Base-by-base conservation (phyloP, 225 moss, liverwort and hornwort species). In the Neckera pumila region DNA sequence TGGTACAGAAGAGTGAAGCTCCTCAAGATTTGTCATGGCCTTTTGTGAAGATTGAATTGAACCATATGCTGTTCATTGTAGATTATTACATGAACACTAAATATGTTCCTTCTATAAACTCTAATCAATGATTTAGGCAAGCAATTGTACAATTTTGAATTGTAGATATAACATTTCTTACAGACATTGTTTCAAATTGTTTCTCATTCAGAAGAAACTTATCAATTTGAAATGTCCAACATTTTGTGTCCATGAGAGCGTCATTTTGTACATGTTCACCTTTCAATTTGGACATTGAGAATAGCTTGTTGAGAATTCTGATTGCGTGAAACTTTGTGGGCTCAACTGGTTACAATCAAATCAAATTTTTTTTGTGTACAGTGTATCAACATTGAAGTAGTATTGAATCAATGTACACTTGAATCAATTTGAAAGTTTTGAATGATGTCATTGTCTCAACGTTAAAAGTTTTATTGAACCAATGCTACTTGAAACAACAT, bases 1-100 rank as follows among this genome's bases (percentile, higher is more conserved):
- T 31, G 93, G 93, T 25, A 58, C 74, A 38, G 93, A 92, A 62
- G 93, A 93, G 80, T 76, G 90, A 91, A 89, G 93, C 93, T 67
- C 85, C 93, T 36, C 89, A 88, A 51, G 76, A 85, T 33, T 86
- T 92, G 87, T 80, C 88, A n/a, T 93, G 93, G 93, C 93, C 93
- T n/a, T 93, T 92, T 80, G 66, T 93, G 58, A 91, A 82, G 88
- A 89, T 93, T 61, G 89, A 90, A 89, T 84, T 80, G 93, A 87
- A 53, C 93, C 93, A 21, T 86, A 88, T 90, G 91, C 89, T 22
- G 74, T 87, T 31, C 82, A 93, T 65, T 87, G 75, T 93, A 84
- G 80, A 91, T 54, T 60, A 84, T 79, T 88, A 88, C 90, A 91
- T 91, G 91, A 91, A 88, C 30, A 40, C 53, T 53, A 66, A 90